These are phyloP conservation scores for Tylopilus rubrobrunneus DNA, from an alignment of 768 basidiomycete genomes.

Conservation along the genomic window DNA sequence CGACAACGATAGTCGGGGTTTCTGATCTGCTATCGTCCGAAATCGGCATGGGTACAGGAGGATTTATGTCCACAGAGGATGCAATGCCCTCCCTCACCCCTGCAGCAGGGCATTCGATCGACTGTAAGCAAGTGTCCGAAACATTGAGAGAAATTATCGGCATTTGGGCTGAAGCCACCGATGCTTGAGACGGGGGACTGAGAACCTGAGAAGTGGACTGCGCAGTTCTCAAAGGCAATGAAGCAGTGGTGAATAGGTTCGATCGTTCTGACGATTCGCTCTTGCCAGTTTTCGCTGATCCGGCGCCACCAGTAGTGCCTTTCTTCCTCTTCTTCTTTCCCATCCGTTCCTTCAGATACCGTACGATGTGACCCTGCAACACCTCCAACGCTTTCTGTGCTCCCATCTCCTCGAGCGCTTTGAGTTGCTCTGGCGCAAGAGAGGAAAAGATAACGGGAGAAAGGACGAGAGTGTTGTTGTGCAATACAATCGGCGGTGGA, in stretches of 20 bases:
- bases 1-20: slow-evolving; percentile 58
- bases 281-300: slow-evolving; percentile 38
- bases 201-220: slow-evolving; percentile 9
- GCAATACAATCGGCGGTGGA: slow-evolving; percentile 67
- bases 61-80: slow-evolving; percentile 14
- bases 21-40: slow-evolving; percentile 22
- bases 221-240: slow-evolving; percentile 29
- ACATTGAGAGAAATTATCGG: neutral
- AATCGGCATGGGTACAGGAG: slow-evolving; percentile 35
- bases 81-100: slow-evolving; percentile 19
- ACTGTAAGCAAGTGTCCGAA: slow-evolving; percentile 13
- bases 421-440: slow-evolving; percentile 67
- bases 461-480: slow-evolving; percentile 79
- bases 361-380: slow-evolving; percentile 80
- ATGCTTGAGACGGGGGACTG: neutral
- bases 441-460: slow-evolving; percentile 83
- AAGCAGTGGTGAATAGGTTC: slow-evolving; percentile 46
- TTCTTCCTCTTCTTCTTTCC: slow-evolving; percentile 38
- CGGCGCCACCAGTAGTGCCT: slow-evolving; percentile 30
- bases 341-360: slow-evolving; percentile 75
- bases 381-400: slow-evolving; percentile 79
- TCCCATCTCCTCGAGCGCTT: slow-evolving; percentile 74
- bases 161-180: neutral
- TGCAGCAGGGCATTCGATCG: neutral
- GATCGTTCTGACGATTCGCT: slow-evolving; percentile 25